phyloP scores from a whole-genome alignment of 768 basidiomycete species.

The Coprinopsis strossmayeri region DNA sequence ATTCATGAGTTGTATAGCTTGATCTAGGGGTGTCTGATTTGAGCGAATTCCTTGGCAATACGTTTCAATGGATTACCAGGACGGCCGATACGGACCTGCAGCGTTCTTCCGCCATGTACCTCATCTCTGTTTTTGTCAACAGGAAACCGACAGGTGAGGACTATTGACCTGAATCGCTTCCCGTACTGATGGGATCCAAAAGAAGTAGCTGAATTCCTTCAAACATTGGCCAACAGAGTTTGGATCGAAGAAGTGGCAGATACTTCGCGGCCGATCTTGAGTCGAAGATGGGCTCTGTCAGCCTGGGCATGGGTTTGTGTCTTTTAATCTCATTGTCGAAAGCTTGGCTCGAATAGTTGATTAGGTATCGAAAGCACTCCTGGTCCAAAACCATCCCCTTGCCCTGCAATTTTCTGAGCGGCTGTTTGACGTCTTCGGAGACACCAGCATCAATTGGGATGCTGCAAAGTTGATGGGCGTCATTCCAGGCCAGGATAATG shows the following conservation, averaged over 20 bases:
- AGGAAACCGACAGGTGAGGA: slow-evolving; percentile 63
- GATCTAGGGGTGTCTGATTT: slow-evolving; percentile 42
- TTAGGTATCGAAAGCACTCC: slow-evolving; percentile 77
- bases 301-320: slow-evolving; percentile 64
- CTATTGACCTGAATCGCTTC: background rate
- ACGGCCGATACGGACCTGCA: slow-evolving; percentile 43
- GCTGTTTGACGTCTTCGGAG: slow-evolving; percentile 66
- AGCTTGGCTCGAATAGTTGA: no score
- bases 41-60: slow-evolving; percentile 41
- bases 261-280: background rate
- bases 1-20: no score
- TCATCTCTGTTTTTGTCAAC: slow-evolving; percentile 69
- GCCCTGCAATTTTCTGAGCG: slow-evolving; percentile 52
- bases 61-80: slow-evolving; percentile 57
- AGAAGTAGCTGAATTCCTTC: background rate
- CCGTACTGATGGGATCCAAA: background rate
- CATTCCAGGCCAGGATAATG: slow-evolving; percentile 50
- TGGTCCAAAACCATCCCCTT: slow-evolving; percentile 63
- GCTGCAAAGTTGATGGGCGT: slow-evolving; percentile 74
- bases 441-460: slow-evolving; percentile 56
- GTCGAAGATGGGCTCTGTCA: background rate
- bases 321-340: background rate
- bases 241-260: background rate
- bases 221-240: background rate
- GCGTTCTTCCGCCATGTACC: slow-evolving; percentile 46